Evolutionary conservation across 441 rosid genomes (phyloP).

Genomic region (Erysimum pusillum): DNA sequence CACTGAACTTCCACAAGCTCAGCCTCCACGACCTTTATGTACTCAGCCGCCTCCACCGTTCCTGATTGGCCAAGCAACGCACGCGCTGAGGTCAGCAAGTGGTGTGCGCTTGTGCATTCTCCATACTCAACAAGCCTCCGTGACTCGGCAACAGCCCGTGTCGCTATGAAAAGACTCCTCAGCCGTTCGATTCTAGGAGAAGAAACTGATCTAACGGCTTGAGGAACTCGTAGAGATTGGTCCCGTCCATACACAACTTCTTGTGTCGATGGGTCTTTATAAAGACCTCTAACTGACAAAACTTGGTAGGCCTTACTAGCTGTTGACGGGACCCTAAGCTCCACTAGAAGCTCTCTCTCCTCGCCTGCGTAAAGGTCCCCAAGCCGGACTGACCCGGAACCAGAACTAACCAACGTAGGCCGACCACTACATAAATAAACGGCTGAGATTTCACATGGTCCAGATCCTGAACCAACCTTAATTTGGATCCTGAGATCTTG

Average conservation of each 20-base stretch:
- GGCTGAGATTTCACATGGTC: constrained; percentile 66
- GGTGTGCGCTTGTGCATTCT: constrained; percentile 65
- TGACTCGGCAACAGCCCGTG: constrained; percentile 71
- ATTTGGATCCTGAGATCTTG: constrained; percentile 70
- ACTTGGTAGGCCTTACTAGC: constrained; percentile 52
- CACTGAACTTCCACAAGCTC: constrained; percentile 67
- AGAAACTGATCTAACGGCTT: constrained; percentile 51
- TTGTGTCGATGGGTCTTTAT: constrained; percentile 66
- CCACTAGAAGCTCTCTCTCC: constrained; percentile 66
- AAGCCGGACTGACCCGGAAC: constrained; percentile 56
- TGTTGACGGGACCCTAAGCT: constrained; percentile 55
- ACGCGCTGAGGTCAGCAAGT: constrained; percentile 63
- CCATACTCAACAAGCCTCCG: constrained; percentile 59
- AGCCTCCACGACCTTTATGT: constrained; percentile 51
- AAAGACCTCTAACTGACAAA: constrained; percentile 60
- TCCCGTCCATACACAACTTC: constrained; percentile 62
- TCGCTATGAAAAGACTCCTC: constrained; percentile 58
- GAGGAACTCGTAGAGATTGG: constrained; percentile 54
- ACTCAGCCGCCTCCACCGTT: constrained; percentile 50
- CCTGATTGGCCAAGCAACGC: constrained; percentile 58
- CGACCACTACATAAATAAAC: constrained; percentile 59
- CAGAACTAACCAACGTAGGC: constrained; percentile 55
- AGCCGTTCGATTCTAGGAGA: constrained; percentile 55
- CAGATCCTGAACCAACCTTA: constrained; percentile 54
- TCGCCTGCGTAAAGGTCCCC: constrained; percentile 73